Evolutionary conservation across 257 asterid genomes (phyloP).

Genomic region (Solanum medicagineum): DNA sequence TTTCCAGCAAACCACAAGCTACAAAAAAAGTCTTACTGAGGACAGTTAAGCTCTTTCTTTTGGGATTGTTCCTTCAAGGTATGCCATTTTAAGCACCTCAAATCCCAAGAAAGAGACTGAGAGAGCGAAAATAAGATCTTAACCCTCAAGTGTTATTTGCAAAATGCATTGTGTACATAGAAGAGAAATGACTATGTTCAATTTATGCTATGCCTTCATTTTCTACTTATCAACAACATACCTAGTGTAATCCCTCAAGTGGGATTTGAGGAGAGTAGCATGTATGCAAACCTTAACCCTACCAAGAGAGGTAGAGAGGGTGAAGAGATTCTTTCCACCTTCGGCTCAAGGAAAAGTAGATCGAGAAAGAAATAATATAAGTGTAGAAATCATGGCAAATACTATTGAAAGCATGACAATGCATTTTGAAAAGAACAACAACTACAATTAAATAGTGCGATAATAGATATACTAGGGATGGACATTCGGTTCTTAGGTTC

Average conservation of each 20-base stretch:
- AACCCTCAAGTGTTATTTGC: not conserved
- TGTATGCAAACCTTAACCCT: not conserved
- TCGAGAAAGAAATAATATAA: not conserved
- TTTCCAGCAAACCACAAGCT: slow-evolving; percentile 47
- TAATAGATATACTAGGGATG: not conserved
- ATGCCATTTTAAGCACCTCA: not conserved
- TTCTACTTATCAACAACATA: not conserved
- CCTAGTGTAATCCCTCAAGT: not conserved
- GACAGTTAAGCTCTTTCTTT: slow-evolving; percentile 51
- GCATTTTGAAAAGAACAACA: not conserved
- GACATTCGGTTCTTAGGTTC: too few relatives aligned
- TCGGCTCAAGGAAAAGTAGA: not conserved
- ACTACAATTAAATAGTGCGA: not conserved
- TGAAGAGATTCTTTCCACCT: not conserved
- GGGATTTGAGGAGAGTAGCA: not conserved
- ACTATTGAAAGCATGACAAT: not conserved
- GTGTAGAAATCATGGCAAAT: not conserved
- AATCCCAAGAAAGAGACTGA: not conserved
- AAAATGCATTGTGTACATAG: not conserved
- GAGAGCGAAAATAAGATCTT: not conserved
- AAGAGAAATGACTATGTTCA: not conserved
- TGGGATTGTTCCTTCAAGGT: slow-evolving; percentile 93
- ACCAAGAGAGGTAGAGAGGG: not conserved
- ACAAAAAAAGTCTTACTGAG: slow-evolving; percentile 57
- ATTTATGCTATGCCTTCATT: not conserved